Base-by-base conservation (phyloP, 768 basidiomycete genomes). In the Hebeloma cylindrosporum region DNA sequence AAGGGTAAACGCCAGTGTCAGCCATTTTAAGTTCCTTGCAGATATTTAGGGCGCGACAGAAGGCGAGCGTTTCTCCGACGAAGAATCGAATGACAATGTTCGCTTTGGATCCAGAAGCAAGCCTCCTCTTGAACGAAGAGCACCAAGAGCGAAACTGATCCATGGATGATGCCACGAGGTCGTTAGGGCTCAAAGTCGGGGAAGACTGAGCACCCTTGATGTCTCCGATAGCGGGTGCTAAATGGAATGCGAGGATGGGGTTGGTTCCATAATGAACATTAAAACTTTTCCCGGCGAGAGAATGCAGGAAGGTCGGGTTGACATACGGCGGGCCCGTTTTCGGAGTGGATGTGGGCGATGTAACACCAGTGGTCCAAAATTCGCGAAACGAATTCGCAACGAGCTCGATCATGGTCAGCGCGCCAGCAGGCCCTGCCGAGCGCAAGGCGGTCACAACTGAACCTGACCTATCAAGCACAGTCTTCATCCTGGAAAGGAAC, bases 231-330 rank as follows among this genome's bases (percentile, higher is more conserved):
- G 54, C 63, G 11, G 60, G 49, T 1, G 68, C 67, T 14, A 73
- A 62, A 48, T 76, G 74, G 51, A 78, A 78, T 6, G 65, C 47
- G 3, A 57, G 16, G 4, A 73, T 46, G 4, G 73, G 77, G 45
- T 74, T 66, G 1, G 70, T 69, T 5, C 68, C 73, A 47, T 75
- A 72, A 41, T 78, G 73, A 1, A 74, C 62, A 13, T 61, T 54
- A 46, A 66, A 76, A 2, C 55, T 64, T 44, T 61, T 56, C 7
- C 74, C 74, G 11, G 53, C 57, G 5, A 60, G 53, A 2, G 70
- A 70, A 50, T 71, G 74, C 0, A 66, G 63, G 38, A 77, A 77
- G 0, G 72, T 73, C 2, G 77, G 77, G 48, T 79, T 79, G 23
- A 70, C 40, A 20, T 65, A 45, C 4, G 53, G 68, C 2, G 66